Evolutionary conservation across 2,329 filamentous ascomycete species (phyloP).

Genomic region (Sordariomycetes sp.): DNA sequence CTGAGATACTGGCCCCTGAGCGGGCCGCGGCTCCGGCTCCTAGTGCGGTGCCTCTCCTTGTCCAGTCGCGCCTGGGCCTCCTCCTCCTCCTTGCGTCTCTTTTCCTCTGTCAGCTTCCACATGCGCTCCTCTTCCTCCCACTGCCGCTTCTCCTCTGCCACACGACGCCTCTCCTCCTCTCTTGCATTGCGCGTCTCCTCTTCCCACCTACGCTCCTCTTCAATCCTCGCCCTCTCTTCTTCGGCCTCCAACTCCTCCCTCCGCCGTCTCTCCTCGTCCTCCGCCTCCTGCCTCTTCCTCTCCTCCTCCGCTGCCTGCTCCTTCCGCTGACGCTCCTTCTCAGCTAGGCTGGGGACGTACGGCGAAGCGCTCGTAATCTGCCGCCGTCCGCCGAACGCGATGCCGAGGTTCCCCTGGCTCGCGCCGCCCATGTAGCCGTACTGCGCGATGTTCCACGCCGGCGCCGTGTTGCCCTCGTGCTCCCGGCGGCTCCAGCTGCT

Average conservation of each 20-base stretch:
- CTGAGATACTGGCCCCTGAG: constrained; percentile 77
- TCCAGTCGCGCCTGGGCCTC: constrained; percentile 58
- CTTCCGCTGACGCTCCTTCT: constrained; percentile 64
- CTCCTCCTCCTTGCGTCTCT: constrained; percentile 59
- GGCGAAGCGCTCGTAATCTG: constrained; percentile 85
- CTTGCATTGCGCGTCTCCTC: constrained; percentile 50
- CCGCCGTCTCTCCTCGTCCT: constrained; percentile 38
- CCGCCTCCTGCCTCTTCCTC: constrained; percentile 40
- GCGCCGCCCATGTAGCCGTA: constrained; percentile 98
- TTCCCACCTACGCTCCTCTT: constrained; percentile 59
- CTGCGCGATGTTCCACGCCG: constrained; percentile 97
- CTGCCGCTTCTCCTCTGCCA: constrained; percentile 57
- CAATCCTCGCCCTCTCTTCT: constrained; percentile 48
- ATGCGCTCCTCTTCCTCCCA: constrained; percentile 70
- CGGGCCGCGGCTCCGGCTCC: constrained; percentile 53
- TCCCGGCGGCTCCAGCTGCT: constrained; percentile 86
- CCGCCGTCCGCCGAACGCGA: constrained; percentile 80
- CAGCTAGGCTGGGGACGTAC: constrained; percentile 66
- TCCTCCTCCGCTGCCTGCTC: constrained; percentile 50
- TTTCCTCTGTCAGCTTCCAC: constrained; percentile 70
- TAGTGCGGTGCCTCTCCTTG: constrained; percentile 53
- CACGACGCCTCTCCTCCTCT: constrained; percentile 47
- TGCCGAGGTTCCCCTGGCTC: constrained; percentile 88
- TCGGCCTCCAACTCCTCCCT: constrained; percentile 40
- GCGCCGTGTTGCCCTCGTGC: constrained; percentile 70